These are phyloP conservation scores for Sergeia podlipaevii DNA, from an alignment of 208 protist genomes.

Conservation along the genomic window DNA sequence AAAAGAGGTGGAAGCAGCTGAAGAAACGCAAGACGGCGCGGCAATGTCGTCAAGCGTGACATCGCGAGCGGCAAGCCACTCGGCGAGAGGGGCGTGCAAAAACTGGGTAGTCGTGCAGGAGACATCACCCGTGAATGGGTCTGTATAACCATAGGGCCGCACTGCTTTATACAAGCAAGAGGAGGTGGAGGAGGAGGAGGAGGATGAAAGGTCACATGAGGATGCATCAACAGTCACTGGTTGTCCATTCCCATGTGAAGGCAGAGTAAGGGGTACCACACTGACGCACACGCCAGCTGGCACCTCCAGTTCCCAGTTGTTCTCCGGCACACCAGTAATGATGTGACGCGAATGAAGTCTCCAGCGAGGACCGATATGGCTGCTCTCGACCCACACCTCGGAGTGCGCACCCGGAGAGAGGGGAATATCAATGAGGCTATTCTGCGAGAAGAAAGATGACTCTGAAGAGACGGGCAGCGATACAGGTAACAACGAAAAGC, in stretches of 20 bases:
- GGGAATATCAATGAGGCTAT: neutral
- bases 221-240: too few species aligned
- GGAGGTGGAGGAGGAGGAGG: too few species aligned
- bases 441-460: slow-evolving; percentile 1
- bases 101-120: slow-evolving; percentile 16
- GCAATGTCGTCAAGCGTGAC: slow-evolving; percentile 18
- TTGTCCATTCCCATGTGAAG: too few species aligned
- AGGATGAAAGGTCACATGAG: too few species aligned
- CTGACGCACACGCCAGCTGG: slow-evolving; percentile 23
- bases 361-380: slow-evolving; percentile 24
- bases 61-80: slow-evolving; percentile 23
- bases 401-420: neutral
- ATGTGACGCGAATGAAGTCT: slow-evolving; percentile 21
- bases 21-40: neutral
- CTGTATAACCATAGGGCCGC: slow-evolving; percentile 39
- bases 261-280: slow-evolving; percentile 36
- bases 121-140: slow-evolving; percentile 27
- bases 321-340: slow-evolving; percentile 39
- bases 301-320: slow-evolving; percentile 33
- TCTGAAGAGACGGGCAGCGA: neutral
- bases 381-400: slow-evolving; percentile 42
- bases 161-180: slow-evolving; percentile 7
- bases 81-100: slow-evolving; percentile 18
- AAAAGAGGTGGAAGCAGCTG: too few species aligned
- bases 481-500: neutral